Evolutionary conservation across 2,329 filamentous ascomycete species (phyloP), one percentile per base, ranked within the genome.

Genomic region (Xylaria sp.): DNA sequence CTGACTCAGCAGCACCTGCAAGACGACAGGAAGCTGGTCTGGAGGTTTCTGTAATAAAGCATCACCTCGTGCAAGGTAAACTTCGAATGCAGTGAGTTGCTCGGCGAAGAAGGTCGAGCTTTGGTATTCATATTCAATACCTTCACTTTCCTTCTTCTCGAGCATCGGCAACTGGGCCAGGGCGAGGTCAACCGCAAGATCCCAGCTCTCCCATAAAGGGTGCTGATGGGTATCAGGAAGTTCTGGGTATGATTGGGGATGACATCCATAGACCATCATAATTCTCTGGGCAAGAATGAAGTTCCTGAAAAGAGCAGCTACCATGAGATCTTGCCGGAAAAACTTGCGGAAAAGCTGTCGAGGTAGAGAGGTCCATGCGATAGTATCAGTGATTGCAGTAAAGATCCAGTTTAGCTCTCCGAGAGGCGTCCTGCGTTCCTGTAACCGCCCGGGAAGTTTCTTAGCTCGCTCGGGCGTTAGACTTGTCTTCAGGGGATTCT

Each of bases 361-460:
- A 2, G 94, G 93, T 3, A 99, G 83, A 4, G 93, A 97, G 36
- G 97, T 98, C 96, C 96, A 99, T 0, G 96, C 96, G 75, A 99
- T 99, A 1, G 95, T 98, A 78, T 99, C 96, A 0, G 96, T 99
- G 72, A 99, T 98, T 63, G 96, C 96, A 0, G 96, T 99, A 78
- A 99, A 98, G 42, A 99, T 99, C 96, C 96, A 99, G 77, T 99
- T 99, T 14, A 99, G 85, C 81, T 99, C 96, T 70, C 96, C 96
- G 39, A 99, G 86, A 8, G 96, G 96, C 58, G 96, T 98, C 76
- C 96, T 88, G 68, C 96, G 88, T 81, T 99, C 96, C 77, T 97
- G 95, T 50, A 98, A 87, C 70, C 94, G 90, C 39, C 96, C 96
- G 2, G 95, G 94, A 19, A 99, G 91, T 75, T 93, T 93, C 79